A percentile compares a stretch with the other conserved stretches of the same genome.
phyloP scores from a whole-genome alignment of 345 rosid species.

The Pistacia vera region DNA sequence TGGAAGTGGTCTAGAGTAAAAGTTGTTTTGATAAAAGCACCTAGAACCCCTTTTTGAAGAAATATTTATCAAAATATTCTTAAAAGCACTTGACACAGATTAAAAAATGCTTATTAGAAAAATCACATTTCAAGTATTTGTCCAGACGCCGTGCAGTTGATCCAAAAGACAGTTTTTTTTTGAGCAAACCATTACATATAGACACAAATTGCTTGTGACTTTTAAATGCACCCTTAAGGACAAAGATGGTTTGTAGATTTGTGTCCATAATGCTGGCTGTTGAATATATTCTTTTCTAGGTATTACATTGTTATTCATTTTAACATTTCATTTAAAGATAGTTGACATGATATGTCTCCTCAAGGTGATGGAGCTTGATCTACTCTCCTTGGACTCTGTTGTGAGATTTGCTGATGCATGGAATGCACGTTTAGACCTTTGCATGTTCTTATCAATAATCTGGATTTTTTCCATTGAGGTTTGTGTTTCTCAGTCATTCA shows the following conservation, averaged over 20 bases:
- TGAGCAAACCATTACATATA: neutral
- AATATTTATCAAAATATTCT: neutral
- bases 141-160: neutral
- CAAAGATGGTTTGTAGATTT: neutral
- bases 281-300: neutral
- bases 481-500: conserved; percentile 13
- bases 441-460: conserved; percentile 89
- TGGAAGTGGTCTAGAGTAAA: neutral
- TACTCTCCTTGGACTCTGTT: conserved; percentile 84
- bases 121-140: neutral
- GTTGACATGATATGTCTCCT: conserved; percentile 19
- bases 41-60: neutral
- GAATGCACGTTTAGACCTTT: conserved; percentile 69
- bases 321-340: conserved; percentile 10
- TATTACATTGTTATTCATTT: neutral
- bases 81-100: neutral
- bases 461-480: conserved; percentile 97
- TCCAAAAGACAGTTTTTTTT: neutral
- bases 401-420: conserved; percentile 67
- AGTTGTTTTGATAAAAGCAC: neutral
- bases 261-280: neutral
- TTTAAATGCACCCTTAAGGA: neutral
- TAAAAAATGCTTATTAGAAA: neutral
- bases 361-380: conserved; percentile 95
- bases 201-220: neutral